These are phyloP conservation scores for Pichia terricola DNA, from an alignment of 1,139 yeast species.

Conservation along the genomic window DNA sequence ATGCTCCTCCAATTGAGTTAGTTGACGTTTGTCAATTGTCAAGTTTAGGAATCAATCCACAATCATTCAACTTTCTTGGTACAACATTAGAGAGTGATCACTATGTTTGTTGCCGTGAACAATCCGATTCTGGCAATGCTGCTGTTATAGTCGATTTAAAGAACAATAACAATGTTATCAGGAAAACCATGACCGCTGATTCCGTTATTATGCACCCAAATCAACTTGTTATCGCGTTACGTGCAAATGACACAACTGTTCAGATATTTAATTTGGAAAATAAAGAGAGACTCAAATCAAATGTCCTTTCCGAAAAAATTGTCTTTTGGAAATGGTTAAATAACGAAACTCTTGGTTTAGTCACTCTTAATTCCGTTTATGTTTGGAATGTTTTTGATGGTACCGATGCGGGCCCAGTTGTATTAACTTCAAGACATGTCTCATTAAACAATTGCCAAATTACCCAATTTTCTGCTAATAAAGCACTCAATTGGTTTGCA, in stretches of 20 bases:
- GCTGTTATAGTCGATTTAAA: conserved; percentile 87
- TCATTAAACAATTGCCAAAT: conserved; percentile 76
- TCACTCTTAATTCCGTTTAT: conserved; percentile 67
- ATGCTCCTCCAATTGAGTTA: conserved; percentile 72
- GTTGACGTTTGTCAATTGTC: conserved; percentile 89
- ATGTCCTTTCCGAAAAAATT: conserved; percentile 80
- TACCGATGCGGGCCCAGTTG: conserved; percentile 65
- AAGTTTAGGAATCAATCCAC: conserved; percentile 71
- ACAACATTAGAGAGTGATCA: conserved; percentile 91
- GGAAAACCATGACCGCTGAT: conserved; percentile 96
- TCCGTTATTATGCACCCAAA: conserved; percentile 94
- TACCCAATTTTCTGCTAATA: conserved; percentile 81
- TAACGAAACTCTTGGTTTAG: conserved; percentile 66
- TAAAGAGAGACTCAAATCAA: conserved; percentile 83
- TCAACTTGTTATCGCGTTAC: conserved; percentile 78
- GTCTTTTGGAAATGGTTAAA: conserved; percentile 94
- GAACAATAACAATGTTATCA: conserved; percentile 63
- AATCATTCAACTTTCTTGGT: conserved; percentile 83
- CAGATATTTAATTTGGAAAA: conserved; percentile 87
- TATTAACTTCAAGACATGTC: conserved; percentile 77
- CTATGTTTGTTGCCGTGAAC: conserved; percentile 83
- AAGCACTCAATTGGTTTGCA: conserved; percentile 85
- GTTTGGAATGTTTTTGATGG: conserved; percentile 85
- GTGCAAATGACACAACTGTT: conserved; percentile 93
- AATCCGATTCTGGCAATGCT: conserved; percentile 63